These are phyloP conservation scores for Microcyclosporella mali DNA, from an alignment of 2,329 filamentous ascomycete species.

Conservation along the genomic window DNA sequence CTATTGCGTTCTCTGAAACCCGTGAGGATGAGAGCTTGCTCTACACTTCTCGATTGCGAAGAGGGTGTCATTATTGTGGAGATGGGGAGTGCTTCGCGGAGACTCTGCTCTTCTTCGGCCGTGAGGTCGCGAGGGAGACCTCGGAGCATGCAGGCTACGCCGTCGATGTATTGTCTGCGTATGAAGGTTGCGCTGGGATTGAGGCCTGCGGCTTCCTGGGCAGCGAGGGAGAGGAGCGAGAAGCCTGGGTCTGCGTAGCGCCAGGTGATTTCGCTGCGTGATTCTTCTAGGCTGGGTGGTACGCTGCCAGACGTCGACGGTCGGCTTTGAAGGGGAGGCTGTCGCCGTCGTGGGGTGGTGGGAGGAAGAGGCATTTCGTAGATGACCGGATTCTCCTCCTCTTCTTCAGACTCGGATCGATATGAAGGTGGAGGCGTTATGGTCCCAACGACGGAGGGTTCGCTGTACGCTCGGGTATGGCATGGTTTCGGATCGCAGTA, in stretches of 20 bases:
- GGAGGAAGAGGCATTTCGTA: no score
- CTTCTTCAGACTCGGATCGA: conserved; percentile 7
- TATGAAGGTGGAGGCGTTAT: conserved; percentile 35
- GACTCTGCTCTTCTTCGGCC: conserved; percentile 47
- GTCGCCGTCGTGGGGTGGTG: conserved; percentile 1
- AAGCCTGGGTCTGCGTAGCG: conserved; percentile 48
- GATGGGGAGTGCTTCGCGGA: conserved; percentile 48
- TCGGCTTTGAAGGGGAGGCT: conserved; percentile 12
- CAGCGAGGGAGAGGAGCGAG: conserved; percentile 42
- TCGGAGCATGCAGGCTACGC: conserved; percentile 57
- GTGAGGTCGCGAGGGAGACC: conserved; percentile 55
- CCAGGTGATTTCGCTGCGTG: conserved; percentile 41
- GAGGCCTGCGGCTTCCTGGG: conserved; percentile 38
- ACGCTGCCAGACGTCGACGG: conserved; percentile 17
- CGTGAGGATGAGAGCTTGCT: conserved; percentile 3
- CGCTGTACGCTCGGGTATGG: no score
- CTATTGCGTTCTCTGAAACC: background rate
- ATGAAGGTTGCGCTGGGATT: conserved; percentile 45
- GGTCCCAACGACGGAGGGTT: conserved; percentile 10
- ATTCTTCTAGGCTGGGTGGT: conserved; percentile 11
- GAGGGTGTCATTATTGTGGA: background rate
- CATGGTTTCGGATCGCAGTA: background rate
- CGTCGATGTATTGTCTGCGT: conserved; percentile 59
- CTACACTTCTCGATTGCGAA: conserved; percentile 1
- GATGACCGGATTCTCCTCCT: background rate